A percentile compares a stretch with the other conserved stretches of the same genome.
These are phyloP conservation scores for Lasiosphaeria ovina DNA, from an alignment of 495 filamentous ascomycete genomes.

Conservation along the genomic window DNA sequence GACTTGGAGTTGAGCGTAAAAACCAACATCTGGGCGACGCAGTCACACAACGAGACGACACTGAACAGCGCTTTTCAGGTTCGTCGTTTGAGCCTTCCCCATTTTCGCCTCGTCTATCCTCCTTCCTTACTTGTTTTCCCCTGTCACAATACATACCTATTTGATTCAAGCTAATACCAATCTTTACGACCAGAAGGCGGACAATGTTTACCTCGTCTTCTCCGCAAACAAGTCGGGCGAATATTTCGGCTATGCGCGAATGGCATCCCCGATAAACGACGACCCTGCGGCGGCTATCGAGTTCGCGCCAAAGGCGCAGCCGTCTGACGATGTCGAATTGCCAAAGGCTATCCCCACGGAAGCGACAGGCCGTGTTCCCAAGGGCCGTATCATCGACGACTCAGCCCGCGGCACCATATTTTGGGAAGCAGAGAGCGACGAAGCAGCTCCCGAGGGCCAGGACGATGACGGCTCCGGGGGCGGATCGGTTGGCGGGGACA, in stretches of 20 bases:
- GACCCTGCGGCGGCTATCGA: constrained; percentile 67
- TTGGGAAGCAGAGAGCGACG: constrained; percentile 80
- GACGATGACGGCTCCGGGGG: constrained; percentile 37
- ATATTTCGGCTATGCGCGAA: constrained; percentile 93
- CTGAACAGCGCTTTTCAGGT: constrained; percentile 87
- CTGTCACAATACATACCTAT: not conserved
- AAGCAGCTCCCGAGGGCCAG: constrained; percentile 37
- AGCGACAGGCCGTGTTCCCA: constrained; percentile 77
- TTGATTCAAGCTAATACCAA: not conserved
- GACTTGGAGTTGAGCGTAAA: constrained; percentile 88
- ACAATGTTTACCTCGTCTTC: constrained; percentile 94
- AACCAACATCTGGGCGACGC: constrained; percentile 90
- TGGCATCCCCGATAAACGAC: constrained; percentile 81
- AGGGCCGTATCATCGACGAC: constrained; percentile 89
- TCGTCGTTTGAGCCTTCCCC: constrained; percentile 28
- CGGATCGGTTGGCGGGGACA: constrained; percentile 29
- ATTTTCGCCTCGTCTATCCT: too few relatives aligned
- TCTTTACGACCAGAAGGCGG: constrained; percentile 55
- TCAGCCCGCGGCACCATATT: constrained; percentile 91
- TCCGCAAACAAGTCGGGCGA: constrained; percentile 98
- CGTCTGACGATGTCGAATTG: constrained; percentile 58
- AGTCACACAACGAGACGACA: constrained; percentile 82
- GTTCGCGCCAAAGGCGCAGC: constrained; percentile 57
- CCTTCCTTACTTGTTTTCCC: not conserved
- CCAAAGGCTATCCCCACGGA: constrained; percentile 75